phyloP scores from a whole-genome alignment of 1,284 basidiomycete species.

The Malassezia caprae region DNA sequence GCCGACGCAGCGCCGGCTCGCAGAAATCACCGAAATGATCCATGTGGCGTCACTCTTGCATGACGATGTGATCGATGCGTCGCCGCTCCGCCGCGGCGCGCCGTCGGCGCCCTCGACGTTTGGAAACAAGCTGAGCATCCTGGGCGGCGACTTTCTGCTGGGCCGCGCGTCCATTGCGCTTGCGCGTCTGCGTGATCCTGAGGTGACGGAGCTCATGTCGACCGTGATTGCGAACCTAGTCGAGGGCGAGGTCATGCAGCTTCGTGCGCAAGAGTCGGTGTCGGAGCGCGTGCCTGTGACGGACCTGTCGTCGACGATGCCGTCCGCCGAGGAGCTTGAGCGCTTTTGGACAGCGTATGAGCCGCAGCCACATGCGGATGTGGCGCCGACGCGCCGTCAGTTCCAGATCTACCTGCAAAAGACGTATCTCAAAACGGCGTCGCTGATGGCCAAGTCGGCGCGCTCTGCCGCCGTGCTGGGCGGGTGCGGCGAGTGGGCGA shows the following conservation, averaged over 20 bases:
- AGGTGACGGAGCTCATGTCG: constrained; percentile 86
- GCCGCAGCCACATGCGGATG: background rate
- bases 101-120: constrained; percentile 77
- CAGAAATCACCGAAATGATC: constrained; percentile 97
- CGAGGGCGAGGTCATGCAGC: constrained; percentile 89
- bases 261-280: constrained; percentile 49
- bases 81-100: constrained; percentile 67
- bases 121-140: constrained; percentile 88
- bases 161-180: constrained; percentile 81
- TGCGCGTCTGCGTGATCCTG: constrained; percentile 70
- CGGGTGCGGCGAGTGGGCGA: constrained; percentile 60
- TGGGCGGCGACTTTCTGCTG: constrained; percentile 89
- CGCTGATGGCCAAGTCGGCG: constrained; percentile 85
- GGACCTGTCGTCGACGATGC: constrained; percentile 10
- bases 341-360: constrained; percentile 14
- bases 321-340: constrained; percentile 5
- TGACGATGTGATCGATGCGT: constrained; percentile 86
- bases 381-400: constrained; percentile 52
- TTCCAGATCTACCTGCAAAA: constrained; percentile 85
- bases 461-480: constrained; percentile 80
- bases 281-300: constrained; percentile 16
- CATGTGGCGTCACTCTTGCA: constrained; percentile 91
- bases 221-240: constrained; percentile 89
- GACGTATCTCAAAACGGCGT: constrained; percentile 92
- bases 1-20: constrained; percentile 80